Conservation (phyloP, 1,139 yeast species). For the Taphrina sp. region DNA sequence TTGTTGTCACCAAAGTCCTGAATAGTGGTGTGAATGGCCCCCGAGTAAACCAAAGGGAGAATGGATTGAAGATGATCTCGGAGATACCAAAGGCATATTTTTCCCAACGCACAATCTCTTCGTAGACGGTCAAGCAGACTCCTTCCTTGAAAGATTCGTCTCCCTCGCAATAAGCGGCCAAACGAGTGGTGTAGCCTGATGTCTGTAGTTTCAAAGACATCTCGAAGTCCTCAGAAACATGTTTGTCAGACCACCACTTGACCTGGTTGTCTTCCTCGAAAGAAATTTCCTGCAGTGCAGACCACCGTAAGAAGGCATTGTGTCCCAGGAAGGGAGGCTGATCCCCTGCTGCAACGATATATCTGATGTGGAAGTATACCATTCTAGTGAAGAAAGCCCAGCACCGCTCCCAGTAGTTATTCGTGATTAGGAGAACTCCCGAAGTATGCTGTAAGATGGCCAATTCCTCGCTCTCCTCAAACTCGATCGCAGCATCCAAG, state of each 20-base stretch:
- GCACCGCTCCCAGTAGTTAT: slow-evolving; percentile 15
- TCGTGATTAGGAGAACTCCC: slow-evolving; percentile 12
- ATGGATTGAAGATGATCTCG: slow-evolving; percentile 34
- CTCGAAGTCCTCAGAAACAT: slow-evolving; percentile 37
- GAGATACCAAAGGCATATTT: slow-evolving; percentile 35
- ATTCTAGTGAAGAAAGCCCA: slow-evolving; percentile 35
- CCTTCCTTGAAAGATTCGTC: slow-evolving; percentile 36
- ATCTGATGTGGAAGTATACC: slow-evolving; percentile 35
- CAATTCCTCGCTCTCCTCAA: slow-evolving; percentile 9
- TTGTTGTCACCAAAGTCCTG: slow-evolving; percentile 26
- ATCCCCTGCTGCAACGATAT: slow-evolving; percentile 35
- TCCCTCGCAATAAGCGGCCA: slow-evolving; percentile 30
- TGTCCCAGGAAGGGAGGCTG: slow-evolving; percentile 36
- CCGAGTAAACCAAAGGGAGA: slow-evolving; percentile 31
- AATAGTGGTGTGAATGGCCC: slow-evolving; percentile 35
- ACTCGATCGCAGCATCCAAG: slow-evolving; percentile 36
- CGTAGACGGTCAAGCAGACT: slow-evolving; percentile 36
- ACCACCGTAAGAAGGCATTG: too few species aligned
- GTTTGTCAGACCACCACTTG: slow-evolving; percentile 36
- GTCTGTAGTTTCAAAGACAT: slow-evolving; percentile 36
- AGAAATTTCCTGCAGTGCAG: slow-evolving; percentile 34
- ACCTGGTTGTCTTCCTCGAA: slow-evolving; percentile 31
- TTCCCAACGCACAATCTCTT: slow-evolving; percentile 36
- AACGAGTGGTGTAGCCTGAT: slow-evolving; percentile 30
- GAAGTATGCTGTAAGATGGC: slow-evolving; percentile 16